These are phyloP conservation scores for Ophiognomonia clavigignenti-juglandacearum DNA, from an alignment of 2,329 filamentous ascomycete species.

Conservation along the genomic window DNA sequence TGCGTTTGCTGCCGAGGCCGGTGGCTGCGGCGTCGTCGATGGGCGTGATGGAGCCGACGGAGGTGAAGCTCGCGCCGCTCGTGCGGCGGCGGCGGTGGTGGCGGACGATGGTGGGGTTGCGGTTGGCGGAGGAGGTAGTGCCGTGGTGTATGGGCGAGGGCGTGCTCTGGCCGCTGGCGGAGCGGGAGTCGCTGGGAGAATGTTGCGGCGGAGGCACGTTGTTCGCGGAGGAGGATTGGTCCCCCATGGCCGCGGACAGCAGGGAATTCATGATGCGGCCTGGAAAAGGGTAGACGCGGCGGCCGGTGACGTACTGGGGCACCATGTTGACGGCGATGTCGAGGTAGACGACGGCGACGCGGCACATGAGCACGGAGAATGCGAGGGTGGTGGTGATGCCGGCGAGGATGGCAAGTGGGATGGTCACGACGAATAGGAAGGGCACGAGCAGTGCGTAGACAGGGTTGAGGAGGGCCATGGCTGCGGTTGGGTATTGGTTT, in stretches of 20 bases:
- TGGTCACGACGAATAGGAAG: slow-evolving; percentile 56
- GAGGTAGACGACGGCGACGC: slow-evolving; percentile 58
- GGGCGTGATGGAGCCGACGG: slow-evolving; percentile 25
- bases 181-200: slow-evolving; percentile 4
- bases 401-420: slow-evolving; percentile 60
- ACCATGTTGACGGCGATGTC: slow-evolving; percentile 56
- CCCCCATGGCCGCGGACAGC: slow-evolving; percentile 19
- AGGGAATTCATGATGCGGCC: slow-evolving; percentile 5
- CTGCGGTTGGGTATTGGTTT: background rate
- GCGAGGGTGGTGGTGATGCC: slow-evolving; percentile 59
- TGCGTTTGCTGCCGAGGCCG: slow-evolving; percentile 16
- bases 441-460: slow-evolving; percentile 54
- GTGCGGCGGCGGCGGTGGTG: slow-evolving; percentile 20
- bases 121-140: slow-evolving; percentile 8
- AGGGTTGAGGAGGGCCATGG: slow-evolving; percentile 51
- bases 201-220: background rate
- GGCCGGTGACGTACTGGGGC: slow-evolving; percentile 46
- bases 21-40: slow-evolving; percentile 26
- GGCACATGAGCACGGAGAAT: slow-evolving; percentile 55
- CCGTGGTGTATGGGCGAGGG: slow-evolving; percentile 7
- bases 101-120: background rate
- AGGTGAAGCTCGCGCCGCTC: slow-evolving; percentile 25
- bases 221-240: slow-evolving; percentile 17
- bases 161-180: slow-evolving; percentile 3
- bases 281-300: slow-evolving; percentile 24